Percentiles rank a stretch among this genome's conserved stretches.
Evolutionary conservation across 1,284 basidiomycete genomes (phyloP).

Genomic region (Pisolithus thermaeus): DNA sequence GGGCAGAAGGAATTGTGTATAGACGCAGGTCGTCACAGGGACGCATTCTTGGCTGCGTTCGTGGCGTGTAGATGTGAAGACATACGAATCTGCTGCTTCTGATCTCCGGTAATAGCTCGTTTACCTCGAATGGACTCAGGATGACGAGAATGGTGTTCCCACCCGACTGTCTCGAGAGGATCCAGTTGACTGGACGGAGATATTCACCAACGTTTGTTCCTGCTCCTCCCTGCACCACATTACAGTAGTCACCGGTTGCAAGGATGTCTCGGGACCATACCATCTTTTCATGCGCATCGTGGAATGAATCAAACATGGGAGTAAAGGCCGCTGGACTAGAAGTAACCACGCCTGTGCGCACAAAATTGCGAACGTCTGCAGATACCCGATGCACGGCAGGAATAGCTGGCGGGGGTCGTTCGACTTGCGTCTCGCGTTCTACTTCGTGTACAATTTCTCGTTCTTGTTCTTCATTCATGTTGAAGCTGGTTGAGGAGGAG

Average conservation of each 20-base stretch:
- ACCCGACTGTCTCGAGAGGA: conserved; percentile 25
- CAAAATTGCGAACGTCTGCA: conserved; percentile 18
- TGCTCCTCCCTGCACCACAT: neutral
- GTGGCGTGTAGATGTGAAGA: conserved; percentile 41
- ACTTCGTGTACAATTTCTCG: conserved; percentile 28
- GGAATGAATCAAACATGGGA: conserved; percentile 12
- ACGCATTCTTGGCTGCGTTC: conserved; percentile 30
- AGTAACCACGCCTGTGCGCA: conserved; percentile 18
- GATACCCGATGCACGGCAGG: conserved; percentile 22
- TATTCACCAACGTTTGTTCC: conserved; percentile 24
- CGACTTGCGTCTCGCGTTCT: conserved; percentile 22
- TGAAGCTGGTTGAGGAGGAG: conserved; percentile 1
- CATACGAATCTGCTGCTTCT: conserved; percentile 27
- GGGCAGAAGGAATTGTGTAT: conserved; percentile 26
- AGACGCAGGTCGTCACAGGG: conserved; percentile 37
- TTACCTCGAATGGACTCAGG: conserved; percentile 42
- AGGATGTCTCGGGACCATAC: conserved; percentile 21
- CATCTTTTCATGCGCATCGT: neutral
- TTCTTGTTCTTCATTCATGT: conserved; percentile 31
- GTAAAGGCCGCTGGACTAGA: conserved; percentile 3
- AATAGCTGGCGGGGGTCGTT: conserved; percentile 16
- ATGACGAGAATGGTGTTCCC: conserved; percentile 26
- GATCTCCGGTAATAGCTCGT: conserved; percentile 36
- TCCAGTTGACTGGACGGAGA: conserved; percentile 41
- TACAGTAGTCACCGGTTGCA: conserved; percentile 29